Evolutionary conservation across 164 flowering plant species (phyloP), one percentile per base, ranked within the genome.

Genomic region (Malania oleifera): DNA sequence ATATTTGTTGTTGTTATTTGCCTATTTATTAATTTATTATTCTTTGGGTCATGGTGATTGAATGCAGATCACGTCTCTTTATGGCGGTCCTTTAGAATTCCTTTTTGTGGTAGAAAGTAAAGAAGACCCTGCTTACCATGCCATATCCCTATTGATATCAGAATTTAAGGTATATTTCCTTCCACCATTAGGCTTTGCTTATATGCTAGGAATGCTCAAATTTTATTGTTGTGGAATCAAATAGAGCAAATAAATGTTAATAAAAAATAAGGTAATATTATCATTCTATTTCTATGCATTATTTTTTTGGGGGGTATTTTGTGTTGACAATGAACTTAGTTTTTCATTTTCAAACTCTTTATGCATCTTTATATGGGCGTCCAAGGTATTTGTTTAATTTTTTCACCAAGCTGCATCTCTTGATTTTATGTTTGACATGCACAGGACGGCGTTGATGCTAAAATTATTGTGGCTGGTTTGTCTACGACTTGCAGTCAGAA

Each of bases 401-500:
- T 50, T 27, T 25, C 9, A 11, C 37, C 3, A 24, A 24, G 46
- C 60, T 40, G 57, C 18, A 54, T 47, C 49, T 53, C 50, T 26
- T 68, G 17, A 63, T 38, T 39, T 27, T 43, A 28, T 73, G 40
- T 65, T 63, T 52, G 18, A 48, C 38, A 12, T 65, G 26, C 55
- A 41, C 91, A 93, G 97, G 96, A 81, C 71, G 71, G 64, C 15
- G 67, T 93, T 68, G 92, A 90, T 63, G 87, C 83, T 18, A 83
- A 73, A 70, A 64, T 89, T 69, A 54, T 93, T 48, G 80, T 93
- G 28, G 98, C 97, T 78, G 96, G 91, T 34, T 68, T 82, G 39
- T 87, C 98, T 70, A 89, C 98, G 64, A 93, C 98, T 37, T 93
- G 98, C 57, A 93, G 97, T 75, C 97, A 93, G 67, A 93, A 93